phyloP scores from a whole-genome alignment of 1,284 basidiomycete genomes.

The Leccinum pachyderme region DNA sequence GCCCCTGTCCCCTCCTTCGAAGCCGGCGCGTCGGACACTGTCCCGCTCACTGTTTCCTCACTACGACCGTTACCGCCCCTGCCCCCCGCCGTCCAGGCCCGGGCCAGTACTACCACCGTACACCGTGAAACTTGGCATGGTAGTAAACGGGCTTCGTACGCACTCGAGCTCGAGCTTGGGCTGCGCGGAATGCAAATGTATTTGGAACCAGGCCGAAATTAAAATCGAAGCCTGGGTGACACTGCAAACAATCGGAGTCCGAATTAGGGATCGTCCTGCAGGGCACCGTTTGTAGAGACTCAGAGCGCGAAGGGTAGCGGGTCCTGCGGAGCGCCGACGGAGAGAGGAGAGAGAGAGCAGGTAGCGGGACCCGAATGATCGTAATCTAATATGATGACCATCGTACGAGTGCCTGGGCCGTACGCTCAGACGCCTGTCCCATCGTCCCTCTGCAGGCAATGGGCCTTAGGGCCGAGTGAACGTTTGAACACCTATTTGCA shows the following conservation, averaged over 20 bases:
- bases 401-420: too few relatives aligned
- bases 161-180: background rate
- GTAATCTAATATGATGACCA: background rate
- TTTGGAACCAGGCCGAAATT: background rate
- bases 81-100: background rate
- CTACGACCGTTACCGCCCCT: background rate
- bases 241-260: background rate
- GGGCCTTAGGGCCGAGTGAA: background rate
- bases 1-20: background rate
- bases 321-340: background rate
- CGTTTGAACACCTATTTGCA: background rate
- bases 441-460: background rate
- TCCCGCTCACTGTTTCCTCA: background rate
- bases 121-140: background rate
- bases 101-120: background rate
- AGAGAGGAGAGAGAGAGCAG: background rate
- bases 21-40: background rate
- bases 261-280: background rate
- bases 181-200: background rate
- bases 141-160: background rate
- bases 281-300: background rate
- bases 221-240: background rate
- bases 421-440: background rate
- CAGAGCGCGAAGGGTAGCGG: background rate
- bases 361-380: background rate